Conservation (phyloP, 108 stramenopile species). For the Stephanodiscus minutulus region DNA sequence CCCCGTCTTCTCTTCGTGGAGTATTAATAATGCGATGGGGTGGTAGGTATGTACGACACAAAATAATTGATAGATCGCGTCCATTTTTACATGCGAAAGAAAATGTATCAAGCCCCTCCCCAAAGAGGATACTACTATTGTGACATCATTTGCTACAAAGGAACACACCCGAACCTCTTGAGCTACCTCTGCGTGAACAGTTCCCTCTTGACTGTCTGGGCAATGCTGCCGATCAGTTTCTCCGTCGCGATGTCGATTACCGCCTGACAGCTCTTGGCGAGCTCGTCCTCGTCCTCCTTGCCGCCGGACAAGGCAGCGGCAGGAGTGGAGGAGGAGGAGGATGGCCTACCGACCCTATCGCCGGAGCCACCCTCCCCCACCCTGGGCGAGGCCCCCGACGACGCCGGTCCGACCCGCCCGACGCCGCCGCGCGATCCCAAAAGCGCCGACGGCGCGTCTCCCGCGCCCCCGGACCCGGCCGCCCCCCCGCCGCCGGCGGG, state of each 20-base stretch:
- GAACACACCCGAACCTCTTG: neutral
- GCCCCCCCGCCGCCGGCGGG: neutral
- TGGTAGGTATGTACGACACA: no score
- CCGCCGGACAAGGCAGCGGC: neutral
- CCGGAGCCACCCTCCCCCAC: constrained; percentile 12
- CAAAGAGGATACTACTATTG: neutral
- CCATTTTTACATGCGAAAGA: no score
- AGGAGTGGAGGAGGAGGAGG: neutral
- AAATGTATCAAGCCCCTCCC: neutral
- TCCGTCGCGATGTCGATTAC: constrained; percentile 51
- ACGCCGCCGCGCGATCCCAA: constrained; percentile 18
- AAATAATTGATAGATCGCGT: no score
- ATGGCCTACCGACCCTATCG: neutral
- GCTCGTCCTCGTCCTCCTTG: constrained; percentile 30
- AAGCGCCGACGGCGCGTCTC: constrained; percentile 3
- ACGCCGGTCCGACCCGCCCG: constrained; percentile 25
- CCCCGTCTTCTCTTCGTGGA: no score
- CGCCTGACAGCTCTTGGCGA: constrained; percentile 48
- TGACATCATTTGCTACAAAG: neutral
- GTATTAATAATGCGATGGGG: no score
- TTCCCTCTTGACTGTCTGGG: constrained; percentile 40
- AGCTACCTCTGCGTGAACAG: constrained; percentile 31
- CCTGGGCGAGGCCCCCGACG: constrained; percentile 8
- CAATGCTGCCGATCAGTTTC: constrained; percentile 46
- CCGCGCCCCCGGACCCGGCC: constrained; percentile 2